These are phyloP conservation scores for Lentinus brumalis DNA, from an alignment of 768 basidiomycete genomes.

Conservation along the genomic window DNA sequence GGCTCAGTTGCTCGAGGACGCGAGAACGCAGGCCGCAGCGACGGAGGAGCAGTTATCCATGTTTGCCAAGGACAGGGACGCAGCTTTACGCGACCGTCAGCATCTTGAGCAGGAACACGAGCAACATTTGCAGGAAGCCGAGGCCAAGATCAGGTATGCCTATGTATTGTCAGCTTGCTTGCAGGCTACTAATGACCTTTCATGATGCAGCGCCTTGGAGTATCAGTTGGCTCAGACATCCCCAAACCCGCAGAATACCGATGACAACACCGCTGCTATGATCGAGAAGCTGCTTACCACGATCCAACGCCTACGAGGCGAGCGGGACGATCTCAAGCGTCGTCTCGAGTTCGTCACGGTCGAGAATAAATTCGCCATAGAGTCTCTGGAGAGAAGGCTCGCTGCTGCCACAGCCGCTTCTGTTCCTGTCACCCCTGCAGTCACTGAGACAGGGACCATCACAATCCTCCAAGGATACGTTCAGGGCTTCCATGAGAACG, in stretches of 20 bases:
- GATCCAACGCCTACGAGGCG: conserved; percentile 65
- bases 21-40: conserved; percentile 41
- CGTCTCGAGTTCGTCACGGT: conserved; percentile 68
- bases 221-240: background rate
- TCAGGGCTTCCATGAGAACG: conserved; percentile 9
- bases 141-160: conserved; percentile 3
- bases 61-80: conserved; percentile 58
- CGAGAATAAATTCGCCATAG: conserved; percentile 65
- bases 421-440: conserved; percentile 3
- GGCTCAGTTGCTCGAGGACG: conserved; percentile 36
- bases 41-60: conserved; percentile 46
- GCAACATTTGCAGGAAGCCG: conserved; percentile 1
- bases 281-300: conserved; percentile 58
- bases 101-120: conserved; percentile 7
- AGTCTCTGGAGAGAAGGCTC: conserved; percentile 58
- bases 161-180: background rate
- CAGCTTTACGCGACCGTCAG: conserved; percentile 38
- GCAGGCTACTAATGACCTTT: too few relatives aligned
- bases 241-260: background rate
- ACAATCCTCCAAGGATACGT: conserved; percentile 24
- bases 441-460: conserved; percentile 10
- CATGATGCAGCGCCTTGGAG: conserved; percentile 16
- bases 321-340: conserved; percentile 63
- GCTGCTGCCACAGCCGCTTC: conserved; percentile 26
- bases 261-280: conserved; percentile 20